Base-by-base conservation (phyloP, 2,329 filamentous ascomycete genomes). In the Nakataea oryzae region DNA sequence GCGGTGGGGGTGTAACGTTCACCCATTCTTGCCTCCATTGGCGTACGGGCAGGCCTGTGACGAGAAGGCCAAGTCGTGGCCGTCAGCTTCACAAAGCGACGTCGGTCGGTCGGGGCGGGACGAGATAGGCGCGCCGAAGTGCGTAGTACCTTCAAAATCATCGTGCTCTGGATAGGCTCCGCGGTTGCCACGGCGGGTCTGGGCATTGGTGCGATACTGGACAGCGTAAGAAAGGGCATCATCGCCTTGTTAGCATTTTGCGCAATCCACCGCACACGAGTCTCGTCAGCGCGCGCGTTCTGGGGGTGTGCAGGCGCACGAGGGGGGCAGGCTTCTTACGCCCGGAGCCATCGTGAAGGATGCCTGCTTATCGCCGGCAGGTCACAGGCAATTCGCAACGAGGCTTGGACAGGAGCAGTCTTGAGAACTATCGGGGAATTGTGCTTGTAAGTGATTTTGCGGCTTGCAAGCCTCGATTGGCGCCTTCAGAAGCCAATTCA, bases 21-120 rank as follows among this genome's bases (percentile, higher is more conserved):
- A 91, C 82, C 75, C 79, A 79, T 63, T 89, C 86, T 66, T 89
- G 86, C 62, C 90, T 86, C 89, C 92, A 97, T 82, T 96, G 91
- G 70, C 92, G 88, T 63, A 97, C 89, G 21, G 93, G 93, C 13
- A 97, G 82, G 64, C 92, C 91, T 81, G 84, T 79, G 41, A 55
- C 14, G 13, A 59, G 27, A 3, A 29, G 26, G 26, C n/a, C 24
- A 13, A 14, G 47, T 34, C 58, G 41, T 21, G 47, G 41, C 54
- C 26, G 28, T 56, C 54, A 29, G 54, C 54, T 56, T 56, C 5
- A 28, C 2, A 11, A 5, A 56, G 26, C 24, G 26, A 26, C n/a
- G 54, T 6, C 28, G 47, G 54, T 27, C 61, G 58, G 57, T 61
- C 50, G 54, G 50, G 34, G n/a, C 41, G 29, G 1, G 8, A 28